Evolutionary conservation across 208 protist genomes (phyloP).

Genomic region (Leishmania gerbilli): DNA sequence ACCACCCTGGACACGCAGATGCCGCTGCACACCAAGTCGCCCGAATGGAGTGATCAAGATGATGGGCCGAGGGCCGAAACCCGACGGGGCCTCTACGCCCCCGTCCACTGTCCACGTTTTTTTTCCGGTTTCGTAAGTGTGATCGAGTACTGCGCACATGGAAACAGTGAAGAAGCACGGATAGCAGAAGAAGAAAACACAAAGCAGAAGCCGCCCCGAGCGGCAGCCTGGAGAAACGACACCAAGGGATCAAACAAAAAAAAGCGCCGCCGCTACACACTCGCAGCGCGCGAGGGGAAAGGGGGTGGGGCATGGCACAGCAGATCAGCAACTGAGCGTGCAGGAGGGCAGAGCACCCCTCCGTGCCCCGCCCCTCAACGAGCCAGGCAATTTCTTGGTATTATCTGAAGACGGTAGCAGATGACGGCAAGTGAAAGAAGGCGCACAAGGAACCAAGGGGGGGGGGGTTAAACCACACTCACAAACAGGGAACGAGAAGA

Average conservation of each 20-base stretch:
- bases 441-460: neutral
- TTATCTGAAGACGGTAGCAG: neutral
- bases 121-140: neutral
- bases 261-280: neutral
- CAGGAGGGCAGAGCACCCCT: neutral
- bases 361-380: neutral
- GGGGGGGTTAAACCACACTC: neutral
- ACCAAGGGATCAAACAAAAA: neutral
- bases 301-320: neutral
- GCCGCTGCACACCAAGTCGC: neutral
- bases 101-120: neutral
- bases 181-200: conserved; percentile 4
- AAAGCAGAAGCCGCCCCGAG: neutral
- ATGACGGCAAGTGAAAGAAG: neutral
- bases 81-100: too few relatives aligned
- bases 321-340: neutral
- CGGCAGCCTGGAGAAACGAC: neutral
- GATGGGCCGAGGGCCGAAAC: neutral
- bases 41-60: conserved; percentile 1
- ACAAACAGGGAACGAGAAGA: neutral
- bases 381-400: too few relatives aligned
- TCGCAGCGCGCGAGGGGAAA: neutral
- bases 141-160: neutral
- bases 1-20: neutral
- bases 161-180: neutral